These are phyloP conservation scores for Monilinia vaccinii-corymbosi DNA, from an alignment of 2,329 filamentous ascomycete species.

Conservation along the genomic window DNA sequence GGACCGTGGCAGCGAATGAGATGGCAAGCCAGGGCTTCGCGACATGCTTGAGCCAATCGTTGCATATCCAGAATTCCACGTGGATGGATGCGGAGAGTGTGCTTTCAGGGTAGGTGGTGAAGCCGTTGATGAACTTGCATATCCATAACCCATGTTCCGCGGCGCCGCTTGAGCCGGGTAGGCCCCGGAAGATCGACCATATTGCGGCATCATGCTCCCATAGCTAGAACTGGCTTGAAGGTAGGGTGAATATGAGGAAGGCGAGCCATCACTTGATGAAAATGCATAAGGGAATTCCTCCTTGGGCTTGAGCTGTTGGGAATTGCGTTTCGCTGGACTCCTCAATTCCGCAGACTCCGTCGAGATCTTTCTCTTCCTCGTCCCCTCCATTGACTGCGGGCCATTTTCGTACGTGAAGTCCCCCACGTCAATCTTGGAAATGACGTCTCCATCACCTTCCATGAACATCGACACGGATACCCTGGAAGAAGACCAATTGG, in stretches of 20 bases:
- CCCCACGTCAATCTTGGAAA: conserved; percentile 46
- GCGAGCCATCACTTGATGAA: conserved; percentile 35
- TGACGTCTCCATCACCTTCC: conserved; percentile 44
- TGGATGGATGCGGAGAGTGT: conserved; percentile 38
- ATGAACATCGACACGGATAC: conserved; percentile 52
- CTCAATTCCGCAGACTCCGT: conserved; percentile 38
- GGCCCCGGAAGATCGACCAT: conserved; percentile 31
- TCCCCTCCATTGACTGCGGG: conserved; percentile 32
- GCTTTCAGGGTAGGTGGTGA: conserved; percentile 36
- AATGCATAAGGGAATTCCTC: conserved; percentile 46
- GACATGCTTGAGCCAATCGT: conserved; percentile 34
- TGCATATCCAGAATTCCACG: conserved; percentile 40
- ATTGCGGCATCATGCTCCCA: conserved; percentile 29
- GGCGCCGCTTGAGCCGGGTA: conserved; percentile 31
- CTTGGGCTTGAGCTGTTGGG: conserved; percentile 39
- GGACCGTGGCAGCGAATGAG: conserved; percentile 20
- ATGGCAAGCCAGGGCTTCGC: conserved; percentile 35
- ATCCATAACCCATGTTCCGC: conserved; percentile 34
- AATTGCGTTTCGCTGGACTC: conserved; percentile 39
- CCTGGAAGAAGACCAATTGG: conserved; percentile 44
- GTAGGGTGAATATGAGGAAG: conserved; percentile 40
- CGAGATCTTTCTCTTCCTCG: conserved; percentile 49
- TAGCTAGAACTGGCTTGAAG: conserved; percentile 40
- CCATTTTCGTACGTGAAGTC: conserved; percentile 49
- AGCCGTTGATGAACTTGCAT: conserved; percentile 33